Conservation (phyloP, 2,329 filamentous ascomycete genomes). For the Huntiella abstrusa region DNA sequence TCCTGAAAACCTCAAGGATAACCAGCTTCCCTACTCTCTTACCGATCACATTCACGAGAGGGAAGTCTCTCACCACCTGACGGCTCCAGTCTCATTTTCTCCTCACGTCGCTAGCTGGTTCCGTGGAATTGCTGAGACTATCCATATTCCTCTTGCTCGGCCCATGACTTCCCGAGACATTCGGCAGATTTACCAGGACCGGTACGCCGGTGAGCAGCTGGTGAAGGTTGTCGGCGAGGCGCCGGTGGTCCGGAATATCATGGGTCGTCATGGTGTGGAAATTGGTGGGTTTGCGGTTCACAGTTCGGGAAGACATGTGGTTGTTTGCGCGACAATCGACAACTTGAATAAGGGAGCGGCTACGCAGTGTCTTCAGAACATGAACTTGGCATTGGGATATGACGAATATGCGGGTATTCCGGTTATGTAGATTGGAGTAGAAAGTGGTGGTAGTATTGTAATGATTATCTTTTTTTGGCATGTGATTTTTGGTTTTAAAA, state of each 20-base stretch:
- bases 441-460: neutral
- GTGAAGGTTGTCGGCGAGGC: slow-evolving; percentile 82
- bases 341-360: slow-evolving; percentile 86
- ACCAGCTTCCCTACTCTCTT: slow-evolving; percentile 77
- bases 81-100: slow-evolving; percentile 59
- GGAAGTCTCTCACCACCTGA: slow-evolving; percentile 69
- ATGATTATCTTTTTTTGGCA: neutral
- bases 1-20: slow-evolving; percentile 61
- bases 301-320: slow-evolving; percentile 70
- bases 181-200: slow-evolving; percentile 84
- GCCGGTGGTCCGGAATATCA: slow-evolving; percentile 69
- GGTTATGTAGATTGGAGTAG: slow-evolving; percentile 19
- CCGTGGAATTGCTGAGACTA: slow-evolving; percentile 82
- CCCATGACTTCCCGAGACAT: slow-evolving; percentile 83
- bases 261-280: slow-evolving; percentile 72
- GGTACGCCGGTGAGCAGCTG: slow-evolving; percentile 88
- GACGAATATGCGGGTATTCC: slow-evolving; percentile 80
- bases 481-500: neutral
- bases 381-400: slow-evolving; percentile 82
- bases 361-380: slow-evolving; percentile 87
- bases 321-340: slow-evolving; percentile 87
- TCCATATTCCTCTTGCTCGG: slow-evolving; percentile 72
- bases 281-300: slow-evolving; percentile 94
- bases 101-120: slow-evolving; percentile 96
- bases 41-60: slow-evolving; percentile 91